Evolutionary conservation across 495 filamentous ascomycete genomes (phyloP), one percentile per base, ranked within the genome.

Genomic region (Penicillium manginii): DNA sequence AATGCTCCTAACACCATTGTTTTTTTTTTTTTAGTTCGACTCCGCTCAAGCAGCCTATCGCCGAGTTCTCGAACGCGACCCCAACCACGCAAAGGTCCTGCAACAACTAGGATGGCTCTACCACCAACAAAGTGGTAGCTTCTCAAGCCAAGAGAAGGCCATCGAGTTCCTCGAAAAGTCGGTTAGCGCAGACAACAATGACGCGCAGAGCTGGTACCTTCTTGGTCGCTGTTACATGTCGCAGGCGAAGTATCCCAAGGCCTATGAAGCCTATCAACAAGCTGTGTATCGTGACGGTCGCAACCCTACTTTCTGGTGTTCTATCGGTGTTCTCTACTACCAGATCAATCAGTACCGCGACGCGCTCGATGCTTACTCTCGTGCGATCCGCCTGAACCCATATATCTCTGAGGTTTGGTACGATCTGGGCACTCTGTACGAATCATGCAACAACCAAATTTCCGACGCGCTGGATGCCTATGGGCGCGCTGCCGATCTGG

Each of bases 361-460:
- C 81, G 94, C 94, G 17, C 85, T 99, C 50, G 94, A 99, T 83
- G 94, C 94, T 59, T 99, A 99, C 76, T 97, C 92, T 63, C 91
- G 94, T 59, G 94, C 94, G 43, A 99, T 99, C 66, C 91, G 94
- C 57, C 78, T 99, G 67, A 99, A 98, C 70, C 94, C 94, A 2
- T 97, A 96, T 80, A 99, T 99, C 61, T 98, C 94, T 4, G 94
- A 99, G 73, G 94, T 99, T 40, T 99, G 94, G 94, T 99, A 98
- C 75, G 96, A 99, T 77, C 78, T 99, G 40, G 94, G 94, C 40
- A 99, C 96, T 64, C 67, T 98, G 90, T 98, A 98, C 64, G 96
- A 98, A 71, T 97, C 92, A 3, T 98, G 94, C 75, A 98, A 98
- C 79, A 98, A 98, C 71, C 94, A 98, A 77, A 96, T 96, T 55